phyloP scores from a whole-genome alignment of 2,329 filamentous ascomycete genomes.

The Hypomyces perniciosus region DNA sequence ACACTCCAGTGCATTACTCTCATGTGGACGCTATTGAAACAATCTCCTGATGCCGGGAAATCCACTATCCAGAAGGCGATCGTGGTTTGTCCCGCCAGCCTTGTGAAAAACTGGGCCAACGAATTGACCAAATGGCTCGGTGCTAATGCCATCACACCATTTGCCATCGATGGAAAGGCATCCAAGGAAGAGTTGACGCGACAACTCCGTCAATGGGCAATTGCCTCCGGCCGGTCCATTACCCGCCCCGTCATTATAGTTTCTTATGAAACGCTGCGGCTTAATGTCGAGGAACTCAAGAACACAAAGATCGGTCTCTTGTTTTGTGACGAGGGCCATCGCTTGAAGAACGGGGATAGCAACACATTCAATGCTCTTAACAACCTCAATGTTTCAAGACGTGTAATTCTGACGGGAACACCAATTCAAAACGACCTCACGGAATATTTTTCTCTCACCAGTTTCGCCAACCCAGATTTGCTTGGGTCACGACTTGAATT shows the following conservation, averaged over 20 bases:
- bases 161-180: constrained; percentile 94
- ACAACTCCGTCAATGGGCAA: constrained; percentile 92
- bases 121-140: constrained; percentile 96
- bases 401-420: constrained; percentile 93
- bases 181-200: constrained; percentile 87
- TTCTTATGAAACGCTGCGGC: constrained; percentile 89
- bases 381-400: constrained; percentile 78
- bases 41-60: constrained; percentile 92
- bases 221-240: constrained; percentile 80
- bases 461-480: constrained; percentile 91
- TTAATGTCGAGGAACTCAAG: constrained; percentile 86
- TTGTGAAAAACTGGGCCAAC: constrained; percentile 97
- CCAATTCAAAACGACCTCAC: constrained; percentile 98
- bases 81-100: constrained; percentile 91
- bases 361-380: constrained; percentile 92
- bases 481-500: constrained; percentile 87
- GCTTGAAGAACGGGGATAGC: constrained; percentile 93
- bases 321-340: constrained; percentile 93
- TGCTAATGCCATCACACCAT: constrained; percentile 81
- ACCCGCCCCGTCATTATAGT: constrained; percentile 94
- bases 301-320: constrained; percentile 87
- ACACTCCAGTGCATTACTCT: constrained; percentile 95
- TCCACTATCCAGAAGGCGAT: constrained; percentile 92
- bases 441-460: constrained; percentile 92
- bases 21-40: constrained; percentile 94